These are phyloP conservation scores for Hyaloraphidium curvatum DNA, from an alignment of 192 early-diverging fungal genomes.

Conservation along the genomic window DNA sequence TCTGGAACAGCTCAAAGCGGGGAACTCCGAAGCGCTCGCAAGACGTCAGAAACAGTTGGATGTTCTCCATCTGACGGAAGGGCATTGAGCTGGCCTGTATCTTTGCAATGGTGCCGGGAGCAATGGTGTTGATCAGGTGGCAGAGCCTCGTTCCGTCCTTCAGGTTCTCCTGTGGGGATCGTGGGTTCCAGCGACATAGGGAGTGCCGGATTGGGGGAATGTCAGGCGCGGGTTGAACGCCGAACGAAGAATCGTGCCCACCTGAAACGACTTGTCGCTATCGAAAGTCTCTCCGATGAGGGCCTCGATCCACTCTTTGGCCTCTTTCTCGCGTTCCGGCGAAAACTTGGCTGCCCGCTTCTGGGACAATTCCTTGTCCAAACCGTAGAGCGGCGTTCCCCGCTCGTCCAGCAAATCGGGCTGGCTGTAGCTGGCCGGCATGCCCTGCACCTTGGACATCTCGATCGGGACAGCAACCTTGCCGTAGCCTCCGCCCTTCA, in stretches of 20 bases:
- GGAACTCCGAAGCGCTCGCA: conserved; percentile 44
- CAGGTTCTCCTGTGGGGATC: conserved; percentile 44
- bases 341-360: conserved; percentile 23
- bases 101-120: conserved; percentile 12
- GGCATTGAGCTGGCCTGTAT: conserved; percentile 27
- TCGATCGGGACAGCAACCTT: no score
- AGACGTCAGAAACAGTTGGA: conserved; percentile 44
- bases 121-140: conserved; percentile 36
- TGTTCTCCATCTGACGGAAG: conserved; percentile 58
- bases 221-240: no score
- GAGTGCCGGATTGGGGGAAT: no score
- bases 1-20: conserved; percentile 55
- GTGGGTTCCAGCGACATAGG: no score
- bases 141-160: conserved; percentile 58
- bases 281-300: conserved; percentile 32
- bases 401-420: no score
- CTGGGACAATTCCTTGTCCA: conserved; percentile 23
- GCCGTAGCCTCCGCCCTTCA: no score
- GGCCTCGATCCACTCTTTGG: conserved; percentile 48
- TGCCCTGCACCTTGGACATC: no score
- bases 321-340: conserved; percentile 23
- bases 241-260: conserved; percentile 29
- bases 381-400: conserved; percentile 25
- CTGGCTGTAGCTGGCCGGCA: no score
- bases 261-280: no score